Base-by-base conservation (phyloP, 2,329 filamentous ascomycete species). In the Helicocarpus griseus region DNA sequence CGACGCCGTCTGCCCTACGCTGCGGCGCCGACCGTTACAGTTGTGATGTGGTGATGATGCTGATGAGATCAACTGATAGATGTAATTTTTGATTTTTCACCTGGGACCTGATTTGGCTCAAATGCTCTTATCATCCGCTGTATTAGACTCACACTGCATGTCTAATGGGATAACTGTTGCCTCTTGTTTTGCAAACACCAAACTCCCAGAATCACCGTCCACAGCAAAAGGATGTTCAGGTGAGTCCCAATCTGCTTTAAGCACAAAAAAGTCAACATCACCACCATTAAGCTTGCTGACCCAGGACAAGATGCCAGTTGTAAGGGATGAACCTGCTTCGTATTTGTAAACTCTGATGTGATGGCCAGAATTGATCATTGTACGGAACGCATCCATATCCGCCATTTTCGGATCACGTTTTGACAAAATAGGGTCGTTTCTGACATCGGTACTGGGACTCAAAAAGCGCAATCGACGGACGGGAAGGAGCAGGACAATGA, bases 401-500 rank as follows among this genome's bases (percentile, higher is more conserved):
- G 17, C 38, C 38, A 41, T 13, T 22, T 17, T 41, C 11, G 38
- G 38, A 41, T 41, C 38, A 17, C 17, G 38, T 13, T 41, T 41
- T 17, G 21, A 8, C 9, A 41, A 41, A 9, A 17, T 22, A 41
- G 38, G 38, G 4, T 13, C 38, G 11, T 41, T 17, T 14, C 19
- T 17, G n/a, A 41, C 38, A 41, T 22, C 21, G 21, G 38, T 17
- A 41, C 38, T 41, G 9, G 38, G 17, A 22, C 38, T 1, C 21
- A 41, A 17, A 11, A 13, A 17, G 38, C 19, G 38, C 38, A 13
- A 22, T 41, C 17, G 21, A 38, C 26, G 43, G 47, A 46, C 43
- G 40, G 19, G 49, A 49, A 33, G 45, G 40, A 50, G 36, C n/a
- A 24, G 57, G 13, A 17, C 19, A 41, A 40, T 8, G 9, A 8